Evolutionary conservation across 1,284 basidiomycete species (phyloP).

Genomic region (Malassezia arunalokei): DNA sequence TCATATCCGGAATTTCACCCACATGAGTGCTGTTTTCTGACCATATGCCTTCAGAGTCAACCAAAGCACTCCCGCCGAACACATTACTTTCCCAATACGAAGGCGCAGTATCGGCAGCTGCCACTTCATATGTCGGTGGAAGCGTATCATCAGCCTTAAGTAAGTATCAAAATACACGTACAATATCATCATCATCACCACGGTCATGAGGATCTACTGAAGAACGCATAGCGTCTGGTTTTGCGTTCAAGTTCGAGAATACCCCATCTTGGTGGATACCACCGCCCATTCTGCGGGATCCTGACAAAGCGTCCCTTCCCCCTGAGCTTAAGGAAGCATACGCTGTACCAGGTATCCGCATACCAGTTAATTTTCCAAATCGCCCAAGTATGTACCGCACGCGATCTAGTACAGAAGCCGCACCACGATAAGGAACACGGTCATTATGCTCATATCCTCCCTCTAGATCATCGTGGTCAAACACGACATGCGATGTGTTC

Average conservation of each 20-base stretch:
- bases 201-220: conserved; percentile 45
- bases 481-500: neutral
- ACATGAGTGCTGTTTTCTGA: conserved; percentile 41
- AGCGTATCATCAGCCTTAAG: conserved; percentile 44
- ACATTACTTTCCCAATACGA: conserved; percentile 96
- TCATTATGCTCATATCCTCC: neutral
- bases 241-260: conserved; percentile 86
- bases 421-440: neutral
- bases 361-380: conserved; percentile 39
- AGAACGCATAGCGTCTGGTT: conserved; percentile 53
- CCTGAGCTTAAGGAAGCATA: conserved; percentile 18
- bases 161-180: conserved; percentile 54
- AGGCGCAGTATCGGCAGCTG: conserved; percentile 79
- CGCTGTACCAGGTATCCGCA: conserved; percentile 40
- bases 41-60: conserved; percentile 39
- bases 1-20: conserved; percentile 50
- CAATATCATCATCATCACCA: conserved; percentile 57
- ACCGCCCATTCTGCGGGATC: conserved; percentile 52
- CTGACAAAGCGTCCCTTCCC: conserved; percentile 16
- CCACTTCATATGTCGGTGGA: conserved; percentile 67
- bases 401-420: conserved; percentile 15
- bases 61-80: conserved; percentile 52
- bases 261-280: conserved; percentile 84
- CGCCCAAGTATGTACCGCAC: conserved; percentile 29
- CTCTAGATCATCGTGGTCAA: conserved; percentile 2